These are phyloP conservation scores for Malassezia furfur DNA, from an alignment of 1,284 basidiomycete genomes.

Conservation along the genomic window DNA sequence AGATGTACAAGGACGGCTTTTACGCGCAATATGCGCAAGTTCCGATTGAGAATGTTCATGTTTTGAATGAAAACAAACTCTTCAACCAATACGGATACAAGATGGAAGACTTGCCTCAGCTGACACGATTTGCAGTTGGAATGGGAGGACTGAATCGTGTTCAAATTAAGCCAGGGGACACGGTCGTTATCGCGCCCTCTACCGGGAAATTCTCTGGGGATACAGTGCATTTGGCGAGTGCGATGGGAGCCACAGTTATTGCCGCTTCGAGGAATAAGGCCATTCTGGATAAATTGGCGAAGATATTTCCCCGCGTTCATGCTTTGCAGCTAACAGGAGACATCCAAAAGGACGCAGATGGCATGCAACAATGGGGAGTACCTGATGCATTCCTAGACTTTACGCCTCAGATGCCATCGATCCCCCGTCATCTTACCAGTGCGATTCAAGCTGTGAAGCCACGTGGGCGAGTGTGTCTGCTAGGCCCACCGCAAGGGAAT, in stretches of 20 bases:
- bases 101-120: neutral
- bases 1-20: neutral
- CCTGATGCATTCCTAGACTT: neutral
- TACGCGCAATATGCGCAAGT: neutral
- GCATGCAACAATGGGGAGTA: neutral
- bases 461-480: neutral
- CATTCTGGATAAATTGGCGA: neutral
- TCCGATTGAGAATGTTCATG: neutral
- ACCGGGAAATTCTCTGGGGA: neutral
- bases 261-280: neutral
- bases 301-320: neutral
- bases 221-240: neutral
- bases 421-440: neutral
- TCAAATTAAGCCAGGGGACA: neutral
- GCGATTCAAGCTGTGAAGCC: neutral
- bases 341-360: neutral
- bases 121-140: neutral
- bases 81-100: neutral
- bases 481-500: neutral
- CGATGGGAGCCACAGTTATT: neutral
- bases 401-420: neutral
- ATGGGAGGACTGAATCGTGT: neutral
- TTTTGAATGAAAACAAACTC: neutral
- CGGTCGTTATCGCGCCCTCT: neutral
- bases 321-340: neutral